Evolutionary conservation across 176 grass and related monocot species (phyloP).

Genomic region (Sorghum bicolor): DNA sequence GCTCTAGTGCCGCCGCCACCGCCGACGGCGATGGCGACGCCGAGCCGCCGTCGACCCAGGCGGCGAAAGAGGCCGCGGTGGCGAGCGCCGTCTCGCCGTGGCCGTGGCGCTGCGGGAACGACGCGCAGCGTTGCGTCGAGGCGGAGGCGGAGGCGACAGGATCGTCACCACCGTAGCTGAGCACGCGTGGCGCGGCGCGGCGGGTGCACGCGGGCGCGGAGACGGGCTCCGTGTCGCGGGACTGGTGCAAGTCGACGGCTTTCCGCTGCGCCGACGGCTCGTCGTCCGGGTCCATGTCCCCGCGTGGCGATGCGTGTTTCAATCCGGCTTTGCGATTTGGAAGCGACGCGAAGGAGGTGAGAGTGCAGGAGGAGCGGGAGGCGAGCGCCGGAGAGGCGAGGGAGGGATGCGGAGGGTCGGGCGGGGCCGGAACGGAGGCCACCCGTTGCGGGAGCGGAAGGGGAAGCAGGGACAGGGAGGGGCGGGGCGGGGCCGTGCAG

Average conservation of each 20-base stretch:
- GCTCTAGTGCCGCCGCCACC: slow-evolving; percentile 43
- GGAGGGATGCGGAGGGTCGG: neutral
- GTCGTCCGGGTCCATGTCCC: slow-evolving; percentile 18
- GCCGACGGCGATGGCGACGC: neutral
- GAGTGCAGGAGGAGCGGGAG: neutral
- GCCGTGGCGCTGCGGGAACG: slow-evolving; percentile 4
- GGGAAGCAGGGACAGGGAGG: neutral
- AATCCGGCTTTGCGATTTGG: neutral
- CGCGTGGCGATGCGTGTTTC: neutral
- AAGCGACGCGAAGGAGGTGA: neutral
- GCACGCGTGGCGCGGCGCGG: slow-evolving; percentile 33
- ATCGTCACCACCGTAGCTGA: slow-evolving; percentile 50
- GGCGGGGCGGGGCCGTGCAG: slow-evolving; percentile 21
- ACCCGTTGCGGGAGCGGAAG: slow-evolving; percentile 19
- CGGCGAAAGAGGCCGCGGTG: neutral
- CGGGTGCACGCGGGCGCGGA: slow-evolving; percentile 3
- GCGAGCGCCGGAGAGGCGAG: neutral
- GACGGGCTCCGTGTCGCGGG: slow-evolving; percentile 14
- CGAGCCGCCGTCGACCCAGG: slow-evolving; percentile 1
- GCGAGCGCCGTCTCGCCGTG: neutral
- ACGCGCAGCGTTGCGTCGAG: neutral
- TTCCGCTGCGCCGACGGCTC: slow-evolving; percentile 21
- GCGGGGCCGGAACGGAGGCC: neutral
- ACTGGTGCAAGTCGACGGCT: slow-evolving; percentile 30
- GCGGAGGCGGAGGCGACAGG: neutral